Conservation (phyloP, 306 rosid genomes). For the Erythrophleum fordii region DNA sequence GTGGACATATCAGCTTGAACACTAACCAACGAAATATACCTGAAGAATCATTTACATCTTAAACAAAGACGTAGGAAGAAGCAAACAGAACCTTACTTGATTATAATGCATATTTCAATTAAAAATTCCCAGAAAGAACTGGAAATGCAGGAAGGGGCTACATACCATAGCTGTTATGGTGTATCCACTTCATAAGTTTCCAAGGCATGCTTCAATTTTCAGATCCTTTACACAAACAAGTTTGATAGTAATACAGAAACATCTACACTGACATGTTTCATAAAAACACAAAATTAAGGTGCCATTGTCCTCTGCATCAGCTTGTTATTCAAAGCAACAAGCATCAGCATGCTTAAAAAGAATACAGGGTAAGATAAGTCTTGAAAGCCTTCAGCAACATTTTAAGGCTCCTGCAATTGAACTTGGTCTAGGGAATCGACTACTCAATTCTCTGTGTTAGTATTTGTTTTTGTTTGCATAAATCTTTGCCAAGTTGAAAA, state of each 20-base stretch:
- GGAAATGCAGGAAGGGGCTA: not conserved
- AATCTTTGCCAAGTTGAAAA: constrained; percentile 49
- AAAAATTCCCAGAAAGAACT: not conserved
- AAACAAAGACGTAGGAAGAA: not conserved
- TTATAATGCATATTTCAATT: not conserved
- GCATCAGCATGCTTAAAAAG: constrained; percentile 1
- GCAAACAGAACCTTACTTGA: not conserved
- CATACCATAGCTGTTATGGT: not conserved
- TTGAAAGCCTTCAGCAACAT: not conserved
- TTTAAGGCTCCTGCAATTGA: not conserved
- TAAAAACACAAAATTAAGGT: constrained; percentile 27
- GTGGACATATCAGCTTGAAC: not conserved
- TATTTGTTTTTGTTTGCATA: constrained; percentile 39
- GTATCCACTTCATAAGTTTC: not conserved
- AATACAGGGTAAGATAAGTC: constrained; percentile 4
- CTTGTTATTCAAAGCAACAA: constrained; percentile 12
- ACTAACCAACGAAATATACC: not conserved
- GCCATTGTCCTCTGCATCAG: constrained; percentile 3
- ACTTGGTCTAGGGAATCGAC: not conserved
- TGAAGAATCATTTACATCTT: not conserved
- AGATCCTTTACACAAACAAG: constrained; percentile 9
- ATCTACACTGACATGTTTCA: constrained; percentile 25
- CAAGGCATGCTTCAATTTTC: constrained; percentile 23
- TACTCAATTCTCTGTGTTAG: constrained; percentile 48
- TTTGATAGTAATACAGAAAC: constrained; percentile 24